Base-by-base conservation (phyloP, 1,284 basidiomycete genomes). In the Sphaerobolus stellatus region DNA sequence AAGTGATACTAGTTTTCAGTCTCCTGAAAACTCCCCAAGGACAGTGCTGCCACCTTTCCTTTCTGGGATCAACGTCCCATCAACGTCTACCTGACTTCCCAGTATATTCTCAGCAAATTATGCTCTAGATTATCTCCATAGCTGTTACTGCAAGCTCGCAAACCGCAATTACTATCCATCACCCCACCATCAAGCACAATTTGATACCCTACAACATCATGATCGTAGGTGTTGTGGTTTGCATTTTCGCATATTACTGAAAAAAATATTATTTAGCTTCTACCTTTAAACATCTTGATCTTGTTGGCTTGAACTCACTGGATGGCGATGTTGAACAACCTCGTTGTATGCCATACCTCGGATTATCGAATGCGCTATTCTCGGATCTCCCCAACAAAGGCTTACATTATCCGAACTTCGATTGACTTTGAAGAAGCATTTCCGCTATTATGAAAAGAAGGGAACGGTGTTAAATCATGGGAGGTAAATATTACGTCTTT, bases 301-400 rank as follows among this genome's bases (percentile, higher is more conserved):
- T 18, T 24, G 6, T 53, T 4, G 52, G 52, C 6, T 34, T 53
- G 25, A 53, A 53, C 31, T 47, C 31, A 7, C 64, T 89, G 0
- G 80, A 88, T 47, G 79, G 81, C 3, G 68, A 71, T 6, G 63
- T 67, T 0, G 79, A 77, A 3, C 71, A 76, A 53, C 80, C 76
- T 46, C 87, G 1, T 71, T 72, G 9, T 78, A 80, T 9, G 72
- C 83, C 0, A 76, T 82, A 47, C 81, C 83, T 1, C 72, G 77
- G 22, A 73, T 90, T n/a, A 77, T 84, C 44, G 81, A 86, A 60
- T 74, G 88, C n/a, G 88, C 88, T 0, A 90, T 91, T 46, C 80
- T 82, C 52, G 84, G 83, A 0, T 87, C 83, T 56, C 73, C 75
- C 0, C 65, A 68, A 31, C 76, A 79, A 58, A 77, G 75, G 50